Conservation (phyloP, 2,329 filamentous ascomycete genomes). For the Zymoseptoria pseudotritici region DNA sequence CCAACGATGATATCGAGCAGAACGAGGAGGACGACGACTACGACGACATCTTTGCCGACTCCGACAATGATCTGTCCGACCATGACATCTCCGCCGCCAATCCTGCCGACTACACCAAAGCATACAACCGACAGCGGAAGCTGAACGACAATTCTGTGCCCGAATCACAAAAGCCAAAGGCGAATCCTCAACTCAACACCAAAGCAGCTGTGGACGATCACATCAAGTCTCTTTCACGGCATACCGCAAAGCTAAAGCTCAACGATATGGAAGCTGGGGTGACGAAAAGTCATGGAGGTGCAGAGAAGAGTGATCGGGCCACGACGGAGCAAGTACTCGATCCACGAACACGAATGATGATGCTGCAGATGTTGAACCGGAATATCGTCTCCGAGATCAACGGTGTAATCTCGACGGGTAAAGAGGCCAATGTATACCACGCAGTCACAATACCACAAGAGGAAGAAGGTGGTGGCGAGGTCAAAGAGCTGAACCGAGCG, state of each 20-base stretch:
- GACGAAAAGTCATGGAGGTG: conserved; percentile 42
- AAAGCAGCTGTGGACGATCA: conserved; percentile 77
- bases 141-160: conserved; percentile 49
- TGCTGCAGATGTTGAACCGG: conserved; percentile 92
- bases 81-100: conserved; percentile 51
- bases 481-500: conserved; percentile 61
- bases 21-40: conserved; percentile 33
- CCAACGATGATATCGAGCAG: conserved; percentile 12
- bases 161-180: conserved; percentile 54
- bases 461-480: conserved; percentile 39
- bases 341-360: conserved; percentile 86
- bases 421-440: conserved; percentile 97
- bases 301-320: conserved; percentile 75
- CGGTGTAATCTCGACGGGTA: conserved; percentile 90
- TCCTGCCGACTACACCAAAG: conserved; percentile 67
- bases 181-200: conserved; percentile 75
- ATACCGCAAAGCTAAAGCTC: conserved; percentile 78
- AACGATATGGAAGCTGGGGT: conserved; percentile 54
- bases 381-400: conserved; percentile 85
- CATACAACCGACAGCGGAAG: conserved; percentile 77
- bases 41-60: conserved; percentile 45
- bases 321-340: conserved; percentile 94
- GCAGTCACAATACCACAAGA: conserved; percentile 58
- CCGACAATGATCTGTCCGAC: conserved; percentile 56
- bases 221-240: conserved; percentile 71